A percentile compares a stretch with the other conserved stretches of the same genome.
Conservation (phyloP, 1,139 yeast species). For the Scheffersomyces insectosa region DNA sequence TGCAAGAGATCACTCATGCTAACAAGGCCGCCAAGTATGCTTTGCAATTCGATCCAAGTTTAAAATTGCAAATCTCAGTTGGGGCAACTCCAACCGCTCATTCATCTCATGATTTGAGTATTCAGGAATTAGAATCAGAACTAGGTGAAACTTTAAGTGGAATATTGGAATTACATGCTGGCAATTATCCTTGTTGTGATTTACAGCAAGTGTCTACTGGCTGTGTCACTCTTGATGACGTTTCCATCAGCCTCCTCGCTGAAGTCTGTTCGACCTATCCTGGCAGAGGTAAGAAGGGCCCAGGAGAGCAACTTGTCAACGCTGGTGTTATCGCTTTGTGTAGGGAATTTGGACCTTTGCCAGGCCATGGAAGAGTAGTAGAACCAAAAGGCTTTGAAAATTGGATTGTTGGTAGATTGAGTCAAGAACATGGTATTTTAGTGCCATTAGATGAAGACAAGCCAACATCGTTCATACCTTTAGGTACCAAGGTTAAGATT, state of each 20-base stretch:
- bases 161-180: slow-evolving; percentile 71
- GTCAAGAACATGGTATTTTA: slow-evolving; percentile 68
- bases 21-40: slow-evolving; percentile 53
- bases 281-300: slow-evolving; percentile 41
- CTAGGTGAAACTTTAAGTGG: slow-evolving; percentile 41
- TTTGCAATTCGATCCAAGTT: slow-evolving; percentile 23
- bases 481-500: slow-evolving; percentile 54
- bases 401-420: slow-evolving; percentile 59
- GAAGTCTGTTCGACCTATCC: slow-evolving; percentile 66
- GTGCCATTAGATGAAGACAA: slow-evolving; percentile 29
- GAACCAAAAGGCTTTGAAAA: slow-evolving; percentile 38
- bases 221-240: slow-evolving; percentile 46
- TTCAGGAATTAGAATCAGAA: slow-evolving; percentile 17
- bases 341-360: slow-evolving; percentile 56
- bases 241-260: slow-evolving; percentile 61
- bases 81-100: slow-evolving; percentile 87
- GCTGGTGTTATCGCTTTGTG: slow-evolving; percentile 75
- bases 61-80: slow-evolving; percentile 50
- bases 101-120: slow-evolving; percentile 43
- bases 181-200: slow-evolving; percentile 76
- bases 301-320: slow-evolving; percentile 67
- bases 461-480: slow-evolving; percentile 38
- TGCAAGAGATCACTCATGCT: slow-evolving; percentile 59
- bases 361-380: slow-evolving; percentile 50
- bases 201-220: slow-evolving; percentile 74